A percentile compares a stretch with the other conserved stretches of the same genome.
Conservation (phyloP, 2,329 filamentous ascomycete genomes). For the Arachnomyces sp. region DNA sequence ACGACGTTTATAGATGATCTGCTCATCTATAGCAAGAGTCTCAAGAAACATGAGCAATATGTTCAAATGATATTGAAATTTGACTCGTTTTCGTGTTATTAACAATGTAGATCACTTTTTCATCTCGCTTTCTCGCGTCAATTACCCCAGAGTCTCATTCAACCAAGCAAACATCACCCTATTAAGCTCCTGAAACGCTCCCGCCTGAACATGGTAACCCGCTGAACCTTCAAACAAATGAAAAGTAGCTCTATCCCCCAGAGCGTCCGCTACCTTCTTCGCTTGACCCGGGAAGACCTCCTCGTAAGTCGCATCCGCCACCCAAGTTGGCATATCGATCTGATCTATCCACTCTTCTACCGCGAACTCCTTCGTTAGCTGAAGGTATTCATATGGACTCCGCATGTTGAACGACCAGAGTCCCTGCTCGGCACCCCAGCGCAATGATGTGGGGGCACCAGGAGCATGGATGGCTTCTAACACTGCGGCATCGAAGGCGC, state of each 20-base stretch:
- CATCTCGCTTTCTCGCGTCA: too few relatives aligned
- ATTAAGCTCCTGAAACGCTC: constrained; percentile 5
- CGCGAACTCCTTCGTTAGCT: constrained; percentile 11
- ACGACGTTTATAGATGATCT: too few relatives aligned
- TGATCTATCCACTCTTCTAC: constrained; percentile 13
- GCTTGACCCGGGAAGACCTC: constrained; percentile 15
- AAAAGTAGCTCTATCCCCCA: constrained; percentile 15
- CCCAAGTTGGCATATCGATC: constrained; percentile 18
- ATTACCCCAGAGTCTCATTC: too few relatives aligned
- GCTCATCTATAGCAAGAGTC: too few relatives aligned
- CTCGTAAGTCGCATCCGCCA: constrained; percentile 17
- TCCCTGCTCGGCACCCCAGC: constrained; percentile 29
- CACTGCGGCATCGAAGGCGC: constrained; percentile 9
- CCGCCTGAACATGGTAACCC: constrained; percentile 18
- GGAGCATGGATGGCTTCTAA: constrained; percentile 1
- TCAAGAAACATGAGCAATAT: too few relatives aligned
- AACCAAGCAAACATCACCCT: too few relatives aligned
- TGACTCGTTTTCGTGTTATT: too few relatives aligned
- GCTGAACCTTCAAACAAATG: constrained; percentile 15
- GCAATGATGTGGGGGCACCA: constrained; percentile 11
- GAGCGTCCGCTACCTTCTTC: constrained; percentile 10
- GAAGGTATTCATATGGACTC: constrained; percentile 22
- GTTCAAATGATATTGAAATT: too few relatives aligned
- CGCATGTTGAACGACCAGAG: constrained; percentile 26
- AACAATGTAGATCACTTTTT: too few relatives aligned